Evolutionary conservation across 2,329 filamentous ascomycete genomes (phyloP).

Genomic region (Trichophyton verrucosum): DNA sequence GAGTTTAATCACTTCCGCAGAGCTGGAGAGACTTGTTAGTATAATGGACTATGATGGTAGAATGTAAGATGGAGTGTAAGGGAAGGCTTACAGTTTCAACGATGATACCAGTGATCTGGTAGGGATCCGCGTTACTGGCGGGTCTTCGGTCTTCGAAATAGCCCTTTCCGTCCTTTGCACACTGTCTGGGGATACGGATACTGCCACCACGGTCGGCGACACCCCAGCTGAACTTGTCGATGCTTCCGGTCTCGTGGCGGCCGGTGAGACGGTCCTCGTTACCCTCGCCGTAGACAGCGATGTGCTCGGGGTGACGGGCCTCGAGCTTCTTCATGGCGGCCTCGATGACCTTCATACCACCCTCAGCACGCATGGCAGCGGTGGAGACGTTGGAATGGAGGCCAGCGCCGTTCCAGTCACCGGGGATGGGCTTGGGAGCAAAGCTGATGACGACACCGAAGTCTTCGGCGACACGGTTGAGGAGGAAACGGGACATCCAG

Average conservation of each 20-base stretch:
- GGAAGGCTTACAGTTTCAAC: constrained; percentile 49
- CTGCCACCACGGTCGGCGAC: constrained; percentile 92
- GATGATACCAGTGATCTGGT: constrained; percentile 71
- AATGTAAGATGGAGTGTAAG: not conserved
- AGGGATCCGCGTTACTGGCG: constrained; percentile 77
- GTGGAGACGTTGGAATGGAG: constrained; percentile 92
- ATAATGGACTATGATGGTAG: not conserved
- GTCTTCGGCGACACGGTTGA: constrained; percentile 85
- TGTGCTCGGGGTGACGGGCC: constrained; percentile 67
- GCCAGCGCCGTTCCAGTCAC: constrained; percentile 94
- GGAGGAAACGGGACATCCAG: constrained; percentile 83
- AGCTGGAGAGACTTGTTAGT: constrained; percentile 16
- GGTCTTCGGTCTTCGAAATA: constrained; percentile 84
- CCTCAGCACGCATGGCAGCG: constrained; percentile 73
- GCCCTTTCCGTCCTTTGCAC: constrained; percentile 76
- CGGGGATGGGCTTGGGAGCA: constrained; percentile 87
- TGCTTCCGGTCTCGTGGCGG: constrained; percentile 82
- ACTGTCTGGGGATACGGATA: constrained; percentile 80
- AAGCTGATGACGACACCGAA: constrained; percentile 94
- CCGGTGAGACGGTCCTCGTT: constrained; percentile 92
- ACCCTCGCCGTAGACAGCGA: constrained; percentile 87
- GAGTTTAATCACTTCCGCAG: constrained; percentile 31
- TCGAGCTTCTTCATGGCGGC: constrained; percentile 72
- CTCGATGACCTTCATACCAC: constrained; percentile 93
- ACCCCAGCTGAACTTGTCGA: constrained; percentile 87